A percentile compares a stretch with the other conserved stretches of the same genome.
Evolutionary conservation across 192 early-diverging fungal species (phyloP).

Genomic region (Backusella mclennaniae): DNA sequence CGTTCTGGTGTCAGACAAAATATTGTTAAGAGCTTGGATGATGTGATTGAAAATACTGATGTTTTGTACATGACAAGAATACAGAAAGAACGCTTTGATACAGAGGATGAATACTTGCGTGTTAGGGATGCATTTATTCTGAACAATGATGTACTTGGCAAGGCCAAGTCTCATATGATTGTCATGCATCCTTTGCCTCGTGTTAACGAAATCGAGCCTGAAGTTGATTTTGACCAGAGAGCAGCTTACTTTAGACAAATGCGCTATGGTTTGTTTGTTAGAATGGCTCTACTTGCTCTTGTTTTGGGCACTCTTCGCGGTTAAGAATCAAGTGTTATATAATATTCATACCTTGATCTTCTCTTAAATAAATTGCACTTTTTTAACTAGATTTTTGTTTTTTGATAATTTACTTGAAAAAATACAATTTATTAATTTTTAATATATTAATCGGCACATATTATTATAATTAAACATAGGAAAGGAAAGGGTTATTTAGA

Average conservation of each 20-base stretch:
- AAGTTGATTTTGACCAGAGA: conserved; percentile 97
- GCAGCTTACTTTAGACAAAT: conserved; percentile 99
- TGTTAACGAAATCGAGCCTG: conserved; percentile 92
- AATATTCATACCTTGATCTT: not conserved
- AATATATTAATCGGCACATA: not conserved
- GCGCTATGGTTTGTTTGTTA: conserved; percentile 95
- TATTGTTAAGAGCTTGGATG: conserved; percentile 71
- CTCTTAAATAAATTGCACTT: not conserved
- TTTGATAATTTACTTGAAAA: not conserved
- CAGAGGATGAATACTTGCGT: conserved; percentile 75
- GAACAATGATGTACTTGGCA: conserved; percentile 81
- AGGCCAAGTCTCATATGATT: conserved; percentile 95
- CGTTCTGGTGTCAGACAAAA: conserved; percentile 60
- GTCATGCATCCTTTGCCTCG: conserved; percentile 98
- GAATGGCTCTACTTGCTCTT: conserved; percentile 95
- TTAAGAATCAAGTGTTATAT: not conserved
- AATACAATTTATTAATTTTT: not conserved
- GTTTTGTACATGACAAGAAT: conserved; percentile 97
- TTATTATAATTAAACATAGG: not conserved
- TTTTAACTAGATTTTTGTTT: not conserved
- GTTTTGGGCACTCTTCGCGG: conserved; percentile 49
- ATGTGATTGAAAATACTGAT: conserved; percentile 85
- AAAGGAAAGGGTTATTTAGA: not conserved
- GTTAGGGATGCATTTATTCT: conserved; percentile 80
- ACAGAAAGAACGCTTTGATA: conserved; percentile 91